These are phyloP conservation scores for Tulasnella sp. DNA, from an alignment of 768 basidiomycete species.

Conservation along the genomic window DNA sequence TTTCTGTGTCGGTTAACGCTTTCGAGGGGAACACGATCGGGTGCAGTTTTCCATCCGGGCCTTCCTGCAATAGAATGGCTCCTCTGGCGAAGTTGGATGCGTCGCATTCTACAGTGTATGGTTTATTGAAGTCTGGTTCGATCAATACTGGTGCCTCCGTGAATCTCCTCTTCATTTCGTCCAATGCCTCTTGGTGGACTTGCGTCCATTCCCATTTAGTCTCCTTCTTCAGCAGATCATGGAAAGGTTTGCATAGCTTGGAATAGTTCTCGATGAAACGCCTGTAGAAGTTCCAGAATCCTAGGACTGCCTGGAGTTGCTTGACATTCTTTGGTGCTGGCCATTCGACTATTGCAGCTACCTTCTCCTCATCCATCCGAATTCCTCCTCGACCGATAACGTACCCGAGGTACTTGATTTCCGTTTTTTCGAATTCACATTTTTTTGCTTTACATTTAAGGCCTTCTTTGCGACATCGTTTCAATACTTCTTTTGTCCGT, in stretches of 20 bases:
- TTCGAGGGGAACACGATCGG: slow-evolving; percentile 8
- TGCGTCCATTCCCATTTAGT: not conserved
- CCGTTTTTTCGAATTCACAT: slow-evolving; percentile 14
- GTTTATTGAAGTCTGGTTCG: not conserved
- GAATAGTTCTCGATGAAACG: slow-evolving; percentile 34
- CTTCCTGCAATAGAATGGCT: slow-evolving; percentile 7
- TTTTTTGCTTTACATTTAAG: slow-evolving; percentile 4
- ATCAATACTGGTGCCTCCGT: not conserved
- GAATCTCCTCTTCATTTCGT: not conserved
- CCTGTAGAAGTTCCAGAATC: slow-evolving; percentile 38
- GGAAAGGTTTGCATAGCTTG: not conserved
- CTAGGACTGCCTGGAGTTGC: slow-evolving; percentile 35
- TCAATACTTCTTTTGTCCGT: no score
- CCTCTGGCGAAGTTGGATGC: no score
- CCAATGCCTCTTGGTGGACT: not conserved
- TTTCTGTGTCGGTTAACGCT: not conserved
- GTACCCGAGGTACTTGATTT: slow-evolving; percentile 22
- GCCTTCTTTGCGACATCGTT: not conserved
- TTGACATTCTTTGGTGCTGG: slow-evolving; percentile 32
- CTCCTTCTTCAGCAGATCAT: not conserved
- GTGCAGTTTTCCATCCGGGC: not conserved
- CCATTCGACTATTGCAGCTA: slow-evolving; percentile 34
- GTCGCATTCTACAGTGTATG: no score
- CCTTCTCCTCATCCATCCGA: slow-evolving; percentile 34
- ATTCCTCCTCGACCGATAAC: slow-evolving; percentile 4